Percentiles rank a stretch among this genome's conserved stretches.
These are phyloP conservation scores for Mrakia hoshinonis DNA, from an alignment of 768 basidiomycete genomes.

Conservation along the genomic window DNA sequence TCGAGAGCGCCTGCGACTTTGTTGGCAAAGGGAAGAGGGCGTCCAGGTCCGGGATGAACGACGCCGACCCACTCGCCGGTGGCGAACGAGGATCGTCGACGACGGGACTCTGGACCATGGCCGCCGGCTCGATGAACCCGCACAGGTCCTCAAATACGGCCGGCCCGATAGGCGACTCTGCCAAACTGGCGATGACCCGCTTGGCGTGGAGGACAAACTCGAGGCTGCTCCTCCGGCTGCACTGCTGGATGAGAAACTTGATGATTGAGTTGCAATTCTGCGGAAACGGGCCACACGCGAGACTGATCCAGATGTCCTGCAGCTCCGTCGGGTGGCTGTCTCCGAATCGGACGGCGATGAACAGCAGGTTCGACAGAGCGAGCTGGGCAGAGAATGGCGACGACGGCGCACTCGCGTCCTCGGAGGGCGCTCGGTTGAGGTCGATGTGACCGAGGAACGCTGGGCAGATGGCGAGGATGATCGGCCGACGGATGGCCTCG, in stretches of 20 bases:
- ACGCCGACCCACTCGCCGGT: conserved; percentile 43
- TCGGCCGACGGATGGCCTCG: conserved; percentile 48
- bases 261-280: conserved; percentile 70
- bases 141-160: conserved; percentile 76
- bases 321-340: conserved; percentile 72
- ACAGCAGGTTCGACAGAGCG: conserved; percentile 69
- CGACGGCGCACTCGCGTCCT: not conserved
- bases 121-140: conserved; percentile 68
- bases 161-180: conserved; percentile 62
- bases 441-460: conserved; percentile 74
- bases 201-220: conserved; percentile 70
- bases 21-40: conserved; percentile 53
- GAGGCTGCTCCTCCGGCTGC: conserved; percentile 68
- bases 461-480: conserved; percentile 67
- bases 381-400: conserved; percentile 37
- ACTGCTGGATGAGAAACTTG: conserved; percentile 77
- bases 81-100: conserved; percentile 44
- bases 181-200: conserved; percentile 73
- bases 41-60: conserved; percentile 52
- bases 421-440: conserved; percentile 43
- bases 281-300: conserved; percentile 63
- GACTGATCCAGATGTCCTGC: conserved; percentile 63
- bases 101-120: conserved; percentile 67
- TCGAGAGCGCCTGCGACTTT: conserved; percentile 52
- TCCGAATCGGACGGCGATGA: conserved; percentile 68